Evolutionary conservation across 78 protist species (phyloP).

Genomic region (Dictyostelium intermedium): DNA sequence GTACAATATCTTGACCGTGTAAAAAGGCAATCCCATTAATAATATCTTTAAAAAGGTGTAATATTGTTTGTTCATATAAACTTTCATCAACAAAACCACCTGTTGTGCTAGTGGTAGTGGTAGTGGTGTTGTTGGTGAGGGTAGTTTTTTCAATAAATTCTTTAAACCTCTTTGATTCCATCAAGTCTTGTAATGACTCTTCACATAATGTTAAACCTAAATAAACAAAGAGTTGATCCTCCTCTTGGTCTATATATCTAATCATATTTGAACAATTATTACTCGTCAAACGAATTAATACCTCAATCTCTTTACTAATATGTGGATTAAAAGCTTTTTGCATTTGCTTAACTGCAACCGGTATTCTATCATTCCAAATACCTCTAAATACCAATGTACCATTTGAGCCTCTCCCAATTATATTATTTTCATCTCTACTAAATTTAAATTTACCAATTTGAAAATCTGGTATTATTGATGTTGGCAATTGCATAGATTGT

Average conservation of each 20-base stretch:
- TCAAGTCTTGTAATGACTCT: conserved; percentile 36
- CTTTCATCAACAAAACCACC: neutral
- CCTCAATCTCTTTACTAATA: conserved; percentile 40
- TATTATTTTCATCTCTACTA: conserved; percentile 19
- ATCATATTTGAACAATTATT: conserved; percentile 28
- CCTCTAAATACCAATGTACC: conserved; percentile 64
- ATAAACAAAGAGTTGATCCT: conserved; percentile 52
- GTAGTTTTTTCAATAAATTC: neutral
- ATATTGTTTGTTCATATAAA: neutral
- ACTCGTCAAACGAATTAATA: conserved; percentile 20
- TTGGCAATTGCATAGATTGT: neutral
- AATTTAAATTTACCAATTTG: conserved; percentile 76
- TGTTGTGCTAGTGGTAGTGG: neutral
- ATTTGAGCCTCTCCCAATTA: conserved; percentile 66
- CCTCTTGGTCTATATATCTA: conserved; percentile 67
- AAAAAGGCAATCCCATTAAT: conserved; percentile 26
- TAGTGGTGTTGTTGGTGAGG: neutral
- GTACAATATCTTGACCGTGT: conserved; percentile 46
- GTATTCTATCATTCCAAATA: conserved; percentile 44
- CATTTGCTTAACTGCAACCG: conserved; percentile 66
- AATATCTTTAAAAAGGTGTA: conserved; percentile 2
- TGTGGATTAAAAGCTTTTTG: conserved; percentile 41
- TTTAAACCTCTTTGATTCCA: conserved; percentile 9
- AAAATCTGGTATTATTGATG: neutral
- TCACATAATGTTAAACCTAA: conserved; percentile 60